Evolutionary conservation across 2,329 filamentous ascomycete species (phyloP), one percentile per base, ranked within the genome.

Genomic region (Diaporthe vexans): DNA sequence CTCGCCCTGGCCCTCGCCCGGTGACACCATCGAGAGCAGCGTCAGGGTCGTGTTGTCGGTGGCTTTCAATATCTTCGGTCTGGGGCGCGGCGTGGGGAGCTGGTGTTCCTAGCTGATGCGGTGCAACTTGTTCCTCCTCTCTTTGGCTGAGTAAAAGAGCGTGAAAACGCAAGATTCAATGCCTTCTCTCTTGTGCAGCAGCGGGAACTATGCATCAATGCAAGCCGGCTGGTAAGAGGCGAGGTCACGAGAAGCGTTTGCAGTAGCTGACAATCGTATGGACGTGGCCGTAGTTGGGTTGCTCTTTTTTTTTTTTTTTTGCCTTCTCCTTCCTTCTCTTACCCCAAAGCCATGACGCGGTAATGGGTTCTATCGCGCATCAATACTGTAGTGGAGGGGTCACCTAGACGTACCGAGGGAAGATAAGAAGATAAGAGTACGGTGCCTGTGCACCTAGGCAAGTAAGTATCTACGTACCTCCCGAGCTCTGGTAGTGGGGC

Each of bases 21-120:
- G 91, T 82, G 74, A 65, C n/a, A 72, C 74, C 74, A 75, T 75
- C 15, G 26, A 51, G 51, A 33, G 21, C 33, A 51, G 48, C 48
- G 48, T 54, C 48, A 29, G 15, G 15, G 33, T 54, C 15, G 19
- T 54, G 13, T 68, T n/a, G 33, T 68, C 5, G 33, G 46, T 37
- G 10, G 29, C n/a, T n/a, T 37, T 11, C 37, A 17, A n/a, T 46
- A 24, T 4, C 24, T 43, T 43, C 8, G 58, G 35, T 21, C 19
- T 19, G 4, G 35, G 35, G 33, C 37, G 37, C 11, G 37, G 37
- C 4, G 37, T 40, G 19, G 56, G 11, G 35, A 35, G 11, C 26
- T 2, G 21, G 8, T 9, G n/a, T 43, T 61, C 13, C 7, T 19
- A 19, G 58, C 29, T 33, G 59, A 6, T 2, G 37, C 43, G 26